Evolutionary conservation across 805 yeast genomes (phyloP).

Genomic region (Candida incommunis): DNA sequence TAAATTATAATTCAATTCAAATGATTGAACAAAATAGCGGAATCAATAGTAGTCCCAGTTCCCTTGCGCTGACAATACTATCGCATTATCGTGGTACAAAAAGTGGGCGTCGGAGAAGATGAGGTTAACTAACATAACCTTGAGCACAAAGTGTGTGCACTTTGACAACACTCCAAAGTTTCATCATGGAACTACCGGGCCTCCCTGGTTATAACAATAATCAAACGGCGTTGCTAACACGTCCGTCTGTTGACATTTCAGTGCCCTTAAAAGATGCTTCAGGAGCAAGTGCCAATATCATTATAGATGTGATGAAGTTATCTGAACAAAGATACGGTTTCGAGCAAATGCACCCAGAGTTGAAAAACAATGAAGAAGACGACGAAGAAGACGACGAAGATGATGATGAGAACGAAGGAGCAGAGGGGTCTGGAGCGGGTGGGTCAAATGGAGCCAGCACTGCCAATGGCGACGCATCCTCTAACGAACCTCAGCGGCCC

Average conservation of each 20-base stretch:
- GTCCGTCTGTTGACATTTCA: background rate
- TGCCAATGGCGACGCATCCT: conserved; percentile 14
- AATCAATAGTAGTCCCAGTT: no score
- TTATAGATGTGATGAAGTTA: conserved; percentile 54
- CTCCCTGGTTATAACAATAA: conserved; percentile 2
- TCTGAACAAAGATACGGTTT: conserved; percentile 82
- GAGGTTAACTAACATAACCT: no score
- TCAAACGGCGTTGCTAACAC: background rate
- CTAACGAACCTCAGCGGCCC: conserved; percentile 22
- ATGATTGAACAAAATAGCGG: no score
- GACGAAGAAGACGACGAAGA: conserved; percentile 33
- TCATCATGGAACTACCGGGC: conserved; percentile 1
- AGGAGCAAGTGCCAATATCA: conserved; percentile 24
- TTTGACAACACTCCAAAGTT: no score
- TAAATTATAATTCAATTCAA: no score
- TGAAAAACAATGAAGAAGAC: conserved; percentile 40
- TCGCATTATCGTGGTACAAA: no score
- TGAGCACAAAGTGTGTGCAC: no score
- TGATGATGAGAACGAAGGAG: conserved; percentile 25
- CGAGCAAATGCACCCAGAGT: conserved; percentile 53
- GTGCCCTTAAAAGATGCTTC: conserved; percentile 3
- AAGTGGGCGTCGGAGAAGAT: no score
- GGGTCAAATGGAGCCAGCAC: conserved; percentile 21
- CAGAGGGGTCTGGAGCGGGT: conserved; percentile 23
- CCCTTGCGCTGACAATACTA: no score